These are phyloP conservation scores for Venturia aucupariae DNA, from an alignment of 2,329 filamentous ascomycete species.

Conservation along the genomic window DNA sequence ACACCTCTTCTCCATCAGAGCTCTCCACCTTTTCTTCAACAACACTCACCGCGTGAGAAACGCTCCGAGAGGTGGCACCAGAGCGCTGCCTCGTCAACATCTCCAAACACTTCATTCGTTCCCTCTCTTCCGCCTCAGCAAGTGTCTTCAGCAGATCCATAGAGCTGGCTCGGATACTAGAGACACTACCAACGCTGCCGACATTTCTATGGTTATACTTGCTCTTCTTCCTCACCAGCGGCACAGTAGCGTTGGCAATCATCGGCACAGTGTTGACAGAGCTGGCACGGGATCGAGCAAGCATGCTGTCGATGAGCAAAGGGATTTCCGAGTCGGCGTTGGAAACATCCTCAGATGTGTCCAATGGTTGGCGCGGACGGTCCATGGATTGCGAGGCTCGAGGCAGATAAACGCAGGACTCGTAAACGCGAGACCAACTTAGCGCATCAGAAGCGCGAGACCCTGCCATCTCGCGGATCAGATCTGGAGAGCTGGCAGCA, in stretches of 20 bases:
- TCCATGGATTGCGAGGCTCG: slow-evolving; percentile 11
- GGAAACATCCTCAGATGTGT: not conserved
- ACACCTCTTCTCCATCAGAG: not conserved
- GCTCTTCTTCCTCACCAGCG: not conserved
- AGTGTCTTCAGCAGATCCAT: slow-evolving; percentile 32
- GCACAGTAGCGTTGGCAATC: not conserved
- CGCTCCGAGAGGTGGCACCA: not conserved
- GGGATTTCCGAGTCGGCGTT: not conserved
- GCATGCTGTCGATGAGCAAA: slow-evolving; percentile 8
- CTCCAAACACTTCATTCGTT: slow-evolving; percentile 18
- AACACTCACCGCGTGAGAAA: not conserved
- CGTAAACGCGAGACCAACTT: slow-evolving; percentile 28
- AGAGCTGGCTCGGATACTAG: slow-evolving; percentile 31
- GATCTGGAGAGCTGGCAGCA: slow-evolving; percentile 5
- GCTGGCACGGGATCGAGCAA: not conserved
- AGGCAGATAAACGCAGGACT: slow-evolving; percentile 22
- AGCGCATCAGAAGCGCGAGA: slow-evolving; percentile 19
- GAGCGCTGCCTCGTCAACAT: not conserved
- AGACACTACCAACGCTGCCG: slow-evolving; percentile 21
- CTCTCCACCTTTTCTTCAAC: not conserved
- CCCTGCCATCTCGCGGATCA: not conserved
- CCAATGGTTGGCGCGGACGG: not conserved
- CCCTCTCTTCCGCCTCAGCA: slow-evolving; percentile 28
- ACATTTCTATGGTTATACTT: slow-evolving; percentile 18
- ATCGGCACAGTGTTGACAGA: not conserved